Evolutionary conservation across 495 filamentous ascomycete genomes (phyloP), one percentile per base, ranked within the genome.

Genomic region (Hypoxylon fragiforme): DNA sequence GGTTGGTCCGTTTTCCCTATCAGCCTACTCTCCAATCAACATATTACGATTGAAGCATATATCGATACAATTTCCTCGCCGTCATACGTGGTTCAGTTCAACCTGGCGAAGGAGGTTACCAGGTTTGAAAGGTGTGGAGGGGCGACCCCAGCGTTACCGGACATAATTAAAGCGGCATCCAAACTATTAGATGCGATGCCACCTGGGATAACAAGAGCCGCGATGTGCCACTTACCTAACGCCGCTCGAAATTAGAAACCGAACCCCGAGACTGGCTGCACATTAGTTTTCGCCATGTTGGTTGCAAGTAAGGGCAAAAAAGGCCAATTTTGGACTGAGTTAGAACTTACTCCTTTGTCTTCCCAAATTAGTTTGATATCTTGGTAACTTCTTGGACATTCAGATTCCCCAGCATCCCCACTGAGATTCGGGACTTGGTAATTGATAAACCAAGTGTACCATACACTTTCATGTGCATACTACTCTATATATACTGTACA

Each of bases 141-240:
- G 60, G 60, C 60, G 20, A 54, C 35, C 44, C 42, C 52, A 64
- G 60, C 50, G 55, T 60, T 64, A 60, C 54, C 55, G 60, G 55
- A 53, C 60, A 14, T 54, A 48, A 30, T 47, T 64, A 60, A 64
- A 64, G 60, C 60, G 60, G 60, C 60, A 64, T 60, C 55, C 60
- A 64, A 21, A 45, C 50, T 56, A 64, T 38, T 19, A 39, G 36
- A 55, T 60, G 50, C 46, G 55, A 64, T 55, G 50, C 36, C 60
- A 64, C 60, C 50, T 52, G 55, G 14, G 24, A 43, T 44, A 52
- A 42, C 43, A 53, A 57, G 59, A 62, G 53, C 49, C 59, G 59
- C 59, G 59, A 62, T 49, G 54, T 34, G 44, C 49, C 44, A 49
- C 45, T 31, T 39, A 49, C 45, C 32, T 39, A 47, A 42, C 36